phyloP scores from a whole-genome alignment of 164 flowering plant species.

The Magnolia changhungtana region DNA sequence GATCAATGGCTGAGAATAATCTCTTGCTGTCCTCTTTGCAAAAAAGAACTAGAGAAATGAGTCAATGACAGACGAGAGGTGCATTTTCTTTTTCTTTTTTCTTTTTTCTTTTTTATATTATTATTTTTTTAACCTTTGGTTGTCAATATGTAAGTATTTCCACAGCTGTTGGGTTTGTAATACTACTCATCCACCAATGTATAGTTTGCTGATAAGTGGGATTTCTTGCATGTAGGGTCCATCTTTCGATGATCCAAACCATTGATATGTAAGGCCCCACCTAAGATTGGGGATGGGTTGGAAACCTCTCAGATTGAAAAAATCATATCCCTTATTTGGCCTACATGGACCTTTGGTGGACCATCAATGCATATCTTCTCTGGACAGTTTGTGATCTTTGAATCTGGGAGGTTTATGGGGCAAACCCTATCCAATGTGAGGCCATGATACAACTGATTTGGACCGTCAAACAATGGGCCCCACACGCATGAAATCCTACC shows the following conservation, averaged over 20 bases:
- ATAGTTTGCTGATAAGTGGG: no score
- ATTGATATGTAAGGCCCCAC: not conserved
- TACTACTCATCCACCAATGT: no score
- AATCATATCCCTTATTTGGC: no score
- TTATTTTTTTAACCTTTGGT: not conserved
- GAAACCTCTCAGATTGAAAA: no score
- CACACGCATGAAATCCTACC: not conserved
- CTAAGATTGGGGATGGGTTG: no score
- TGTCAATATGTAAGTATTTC: constrained; percentile 14
- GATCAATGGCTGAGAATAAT: constrained; percentile 93
- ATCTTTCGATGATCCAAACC: not conserved
- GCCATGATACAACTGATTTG: not conserved
- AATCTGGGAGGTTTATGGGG: no score
- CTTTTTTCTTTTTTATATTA: not conserved
- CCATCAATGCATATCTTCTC: no score
- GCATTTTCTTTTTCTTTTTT: not conserved
- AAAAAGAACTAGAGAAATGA: constrained; percentile 60
- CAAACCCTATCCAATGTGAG: not conserved
- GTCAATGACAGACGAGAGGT: constrained; percentile 12
- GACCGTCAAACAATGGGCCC: not conserved
- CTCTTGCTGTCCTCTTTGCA: constrained; percentile 92
- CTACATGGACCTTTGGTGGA: no score
- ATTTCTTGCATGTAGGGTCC: not conserved
- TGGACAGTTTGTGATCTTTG: no score
- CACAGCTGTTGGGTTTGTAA: constrained; percentile 22